Base-by-base conservation (phyloP, 768 basidiomycete species). In the Auriscalpium orientale region DNA sequence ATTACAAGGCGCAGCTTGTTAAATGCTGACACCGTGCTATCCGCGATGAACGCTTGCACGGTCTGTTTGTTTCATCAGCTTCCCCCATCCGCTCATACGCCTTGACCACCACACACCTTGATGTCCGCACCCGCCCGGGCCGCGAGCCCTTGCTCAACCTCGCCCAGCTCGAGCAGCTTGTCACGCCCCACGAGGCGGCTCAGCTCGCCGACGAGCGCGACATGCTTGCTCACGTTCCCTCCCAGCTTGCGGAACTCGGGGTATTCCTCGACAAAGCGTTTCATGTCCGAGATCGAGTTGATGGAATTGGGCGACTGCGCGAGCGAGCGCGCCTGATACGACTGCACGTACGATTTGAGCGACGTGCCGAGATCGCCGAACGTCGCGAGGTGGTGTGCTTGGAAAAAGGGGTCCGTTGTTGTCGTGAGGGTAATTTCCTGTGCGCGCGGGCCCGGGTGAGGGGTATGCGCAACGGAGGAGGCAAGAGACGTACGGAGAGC, bases 221-320 rank as follows among this genome's bases (percentile, higher is more conserved):
- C 97, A 65, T 98, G 97, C 71, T 98, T 99, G 74, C 92, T 95
- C 34, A 99, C 97, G 68, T 99, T 99, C 9, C 95, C 95, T 1
- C 97, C 94, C 34, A 99, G 78, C 68, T 95, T 95, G 62, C 87
- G 79, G 66, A 98, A 98, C 70, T 99, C 97, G 1, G 97, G 97
- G 71, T 95, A 99, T 64, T 98, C 95, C 68, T 99, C 97, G 2
- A 99, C 90, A 64, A 95, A 95, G 9, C 80, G 84, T 69, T 98
- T 98, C 97, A 99, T 99, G 63, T 99, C 97, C 5, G 78, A 72
- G 56, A 98, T 93, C 0, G 95, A 98, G 65, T 95, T 94, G 59
- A 99, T 95, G 21, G 87, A 77, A 1, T 85, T 81, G 0, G 88
- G 84, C 0, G 82, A 79, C 51, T 91, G 81, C 3, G 87, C 82